phyloP scores from a whole-genome alignment of 768 basidiomycete genomes.

The Mycena venus region DNA sequence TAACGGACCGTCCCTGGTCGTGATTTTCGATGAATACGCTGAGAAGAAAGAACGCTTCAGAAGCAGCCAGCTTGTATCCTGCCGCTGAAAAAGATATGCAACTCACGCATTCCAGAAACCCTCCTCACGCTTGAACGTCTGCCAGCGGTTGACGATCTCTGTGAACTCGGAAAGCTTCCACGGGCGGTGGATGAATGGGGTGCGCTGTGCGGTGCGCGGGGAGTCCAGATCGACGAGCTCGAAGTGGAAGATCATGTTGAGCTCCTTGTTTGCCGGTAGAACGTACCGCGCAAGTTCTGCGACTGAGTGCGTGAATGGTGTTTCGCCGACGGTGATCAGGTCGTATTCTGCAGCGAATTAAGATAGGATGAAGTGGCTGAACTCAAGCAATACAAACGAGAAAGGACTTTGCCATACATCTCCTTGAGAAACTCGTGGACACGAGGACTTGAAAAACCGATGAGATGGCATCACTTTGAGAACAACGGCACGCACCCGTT shows the following conservation, averaged over 20 bases:
- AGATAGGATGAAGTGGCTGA: slow-evolving; percentile 6
- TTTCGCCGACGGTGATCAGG: slow-evolving; percentile 77
- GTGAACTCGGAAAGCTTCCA: slow-evolving; percentile 71
- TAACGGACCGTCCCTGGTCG: slow-evolving; percentile 74
- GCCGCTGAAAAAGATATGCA: slow-evolving; percentile 26
- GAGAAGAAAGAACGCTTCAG: slow-evolving; percentile 6
- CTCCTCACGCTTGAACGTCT: slow-evolving; percentile 65
- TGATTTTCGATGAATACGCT: slow-evolving; percentile 82
- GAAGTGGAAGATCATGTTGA: slow-evolving; percentile 77
- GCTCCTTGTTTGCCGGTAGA: slow-evolving; percentile 68
- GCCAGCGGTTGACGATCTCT: slow-evolving; percentile 65
- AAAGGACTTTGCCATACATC: slow-evolving; percentile 74
- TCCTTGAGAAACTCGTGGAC: slow-evolving; percentile 79
- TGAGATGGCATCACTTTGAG: not conserved
- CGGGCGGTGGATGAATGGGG: slow-evolving; percentile 54
- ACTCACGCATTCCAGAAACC: slow-evolving; percentile 80
- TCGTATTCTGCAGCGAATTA: slow-evolving; percentile 56
- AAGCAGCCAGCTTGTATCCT: not conserved
- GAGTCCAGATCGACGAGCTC: slow-evolving; percentile 73
- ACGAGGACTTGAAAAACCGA: slow-evolving; percentile 58
- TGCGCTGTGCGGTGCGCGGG: slow-evolving; percentile 49
- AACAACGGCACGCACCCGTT: slow-evolving; percentile 62
- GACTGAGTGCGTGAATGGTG: slow-evolving; percentile 68
- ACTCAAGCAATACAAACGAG: slow-evolving; percentile 54
- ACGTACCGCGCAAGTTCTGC: slow-evolving; percentile 67